Percentiles rank a stretch among this genome's conserved stretches.
Conservation (phyloP, 306 rosid species). For the Gleditsia sinensis region DNA sequence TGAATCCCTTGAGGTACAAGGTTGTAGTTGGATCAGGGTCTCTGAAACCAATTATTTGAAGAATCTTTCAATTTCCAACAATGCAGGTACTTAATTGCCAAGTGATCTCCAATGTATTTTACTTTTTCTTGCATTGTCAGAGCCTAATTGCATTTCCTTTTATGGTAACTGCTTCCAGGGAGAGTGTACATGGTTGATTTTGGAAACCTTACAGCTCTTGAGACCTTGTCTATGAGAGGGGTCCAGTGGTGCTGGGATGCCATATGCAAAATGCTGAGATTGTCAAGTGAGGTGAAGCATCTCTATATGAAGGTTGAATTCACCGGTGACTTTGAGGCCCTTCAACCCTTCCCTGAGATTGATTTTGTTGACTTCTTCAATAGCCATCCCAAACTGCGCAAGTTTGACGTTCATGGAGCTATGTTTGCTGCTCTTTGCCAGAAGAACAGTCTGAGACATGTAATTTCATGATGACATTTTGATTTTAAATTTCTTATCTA, state of each 20-base stretch:
- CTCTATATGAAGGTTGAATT: conserved; percentile 96
- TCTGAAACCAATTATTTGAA: conserved; percentile 58
- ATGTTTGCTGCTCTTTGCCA: conserved; percentile 99
- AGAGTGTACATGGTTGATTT: conserved; percentile 91
- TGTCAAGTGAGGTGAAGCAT: conserved; percentile 86
- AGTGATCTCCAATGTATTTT: neutral
- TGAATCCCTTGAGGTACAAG: conserved; percentile 89
- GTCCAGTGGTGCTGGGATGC: conserved; percentile 97
- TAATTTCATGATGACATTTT: conserved; percentile 35
- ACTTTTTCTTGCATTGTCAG: neutral
- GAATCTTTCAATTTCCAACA: conserved; percentile 74
- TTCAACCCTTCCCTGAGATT: conserved; percentile 92
- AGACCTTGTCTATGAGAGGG: conserved; percentile 78
- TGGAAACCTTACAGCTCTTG: conserved; percentile 71
- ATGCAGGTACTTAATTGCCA: conserved; percentile 57
- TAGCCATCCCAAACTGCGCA: conserved; percentile 72
- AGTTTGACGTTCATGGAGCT: conserved; percentile 93
- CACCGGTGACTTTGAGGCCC: conserved; percentile 81
- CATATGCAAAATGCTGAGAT: conserved; percentile 75
- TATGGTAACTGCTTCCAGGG: conserved; percentile 52
- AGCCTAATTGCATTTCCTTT: conserved; percentile 1
- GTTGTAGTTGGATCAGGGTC: conserved; percentile 93
- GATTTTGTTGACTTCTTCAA: conserved; percentile 94
- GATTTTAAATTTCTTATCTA: neutral
- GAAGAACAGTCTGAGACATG: conserved; percentile 84